A percentile compares a stretch with the other conserved stretches of the same genome.
phyloP scores from a whole-genome alignment of 305 asterid genomes.

The Petunia hybrid region DNA sequence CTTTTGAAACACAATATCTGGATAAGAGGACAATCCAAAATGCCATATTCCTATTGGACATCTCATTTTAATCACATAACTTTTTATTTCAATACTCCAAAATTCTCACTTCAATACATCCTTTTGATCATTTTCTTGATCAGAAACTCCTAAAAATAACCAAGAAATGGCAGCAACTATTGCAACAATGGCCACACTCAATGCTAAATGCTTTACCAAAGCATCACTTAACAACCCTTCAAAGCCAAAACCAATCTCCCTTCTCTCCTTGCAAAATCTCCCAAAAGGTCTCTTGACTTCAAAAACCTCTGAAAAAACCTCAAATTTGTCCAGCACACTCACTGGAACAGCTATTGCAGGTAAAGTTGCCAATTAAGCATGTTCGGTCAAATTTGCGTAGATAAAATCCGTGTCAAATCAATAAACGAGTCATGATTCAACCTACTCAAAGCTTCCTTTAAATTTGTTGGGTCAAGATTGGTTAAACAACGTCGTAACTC shows the following conservation, averaged over 20 bases:
- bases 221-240: conserved; percentile 31
- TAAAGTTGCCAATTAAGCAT: too few relatives aligned
- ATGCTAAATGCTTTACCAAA: conserved; percentile 58
- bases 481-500: too few relatives aligned
- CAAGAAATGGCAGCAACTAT: conserved; percentile 72
- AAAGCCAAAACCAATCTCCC: conserved; percentile 55
- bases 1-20: conserved; percentile 34
- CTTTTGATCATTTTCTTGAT: neutral
- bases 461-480: too few relatives aligned
- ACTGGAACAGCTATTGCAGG: conserved; percentile 60
- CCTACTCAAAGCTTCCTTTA: too few relatives aligned
- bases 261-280: conserved; percentile 56
- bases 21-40: conserved; percentile 53
- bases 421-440: too few relatives aligned
- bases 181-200: conserved; percentile 74
- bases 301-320: conserved; percentile 25
- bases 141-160: neutral
- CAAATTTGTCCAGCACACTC: conserved; percentile 36
- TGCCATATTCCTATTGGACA: conserved; percentile 42
- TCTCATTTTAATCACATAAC: conserved; percentile 22
- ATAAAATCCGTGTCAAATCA: too few relatives aligned
- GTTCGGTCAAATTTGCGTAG: too few relatives aligned
- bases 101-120: neutral
- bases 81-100: conserved; percentile 33
- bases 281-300: conserved; percentile 58